These are phyloP conservation scores for Wickerhamiella kazuoi DNA, from an alignment of 805 yeast species.

Conservation along the genomic window DNA sequence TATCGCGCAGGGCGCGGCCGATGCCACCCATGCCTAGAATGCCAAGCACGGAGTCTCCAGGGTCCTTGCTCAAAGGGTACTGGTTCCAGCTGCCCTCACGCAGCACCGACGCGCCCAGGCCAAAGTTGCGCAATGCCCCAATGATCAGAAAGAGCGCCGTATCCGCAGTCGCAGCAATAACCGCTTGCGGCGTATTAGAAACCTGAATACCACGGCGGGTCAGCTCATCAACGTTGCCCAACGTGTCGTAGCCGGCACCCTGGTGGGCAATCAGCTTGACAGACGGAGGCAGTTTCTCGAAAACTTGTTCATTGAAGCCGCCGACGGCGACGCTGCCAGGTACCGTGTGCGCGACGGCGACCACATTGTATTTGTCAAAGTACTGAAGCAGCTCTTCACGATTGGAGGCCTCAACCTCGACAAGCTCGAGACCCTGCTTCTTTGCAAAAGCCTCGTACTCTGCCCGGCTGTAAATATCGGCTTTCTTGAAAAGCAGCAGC, in stretches of 20 bases:
- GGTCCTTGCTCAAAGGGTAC: constrained; percentile 30
- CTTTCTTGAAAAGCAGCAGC: not conserved
- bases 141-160: constrained; percentile 34
- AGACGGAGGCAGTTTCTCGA: constrained; percentile 22
- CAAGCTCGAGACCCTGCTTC: constrained; percentile 28
- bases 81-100: constrained; percentile 28
- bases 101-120: constrained; percentile 25
- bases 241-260: constrained; percentile 44
- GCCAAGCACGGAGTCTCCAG: constrained; percentile 35
- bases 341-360: constrained; percentile 28
- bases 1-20: constrained; percentile 38
- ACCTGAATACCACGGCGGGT: constrained; percentile 28
- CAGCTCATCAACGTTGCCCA: constrained; percentile 25
- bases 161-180: constrained; percentile 40
- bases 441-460: constrained; percentile 24
- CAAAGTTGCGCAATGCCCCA: constrained; percentile 34
- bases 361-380: constrained; percentile 23
- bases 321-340: constrained; percentile 26
- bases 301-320: constrained; percentile 28
- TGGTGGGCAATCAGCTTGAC: constrained; percentile 30
- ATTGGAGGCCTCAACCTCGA: constrained; percentile 24
- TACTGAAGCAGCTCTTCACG: constrained; percentile 27
- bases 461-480: not conserved
- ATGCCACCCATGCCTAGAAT: constrained; percentile 50
- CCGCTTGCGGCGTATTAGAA: constrained; percentile 36